Conservation (phyloP, 768 basidiomycete genomes). For the Suillus discolor region DNA sequence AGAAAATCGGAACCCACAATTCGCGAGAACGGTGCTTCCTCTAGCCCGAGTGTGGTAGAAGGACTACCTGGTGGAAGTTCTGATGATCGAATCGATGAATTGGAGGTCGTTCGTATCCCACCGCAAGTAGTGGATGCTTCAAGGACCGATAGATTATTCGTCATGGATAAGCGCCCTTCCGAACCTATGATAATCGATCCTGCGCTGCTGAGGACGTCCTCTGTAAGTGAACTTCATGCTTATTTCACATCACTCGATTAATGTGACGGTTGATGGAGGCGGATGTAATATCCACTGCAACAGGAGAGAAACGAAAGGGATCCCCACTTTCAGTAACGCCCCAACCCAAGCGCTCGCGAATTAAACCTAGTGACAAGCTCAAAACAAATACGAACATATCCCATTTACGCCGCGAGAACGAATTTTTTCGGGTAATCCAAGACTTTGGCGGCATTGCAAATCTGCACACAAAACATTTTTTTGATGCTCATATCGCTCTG, state of each 20-base stretch:
- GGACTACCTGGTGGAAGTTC: not conserved
- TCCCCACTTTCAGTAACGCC: constrained; percentile 9
- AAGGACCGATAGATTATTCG: not conserved
- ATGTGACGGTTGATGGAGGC: not conserved
- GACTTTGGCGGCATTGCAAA: constrained; percentile 68
- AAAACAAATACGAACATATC: constrained; percentile 67
- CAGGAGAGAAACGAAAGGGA: constrained; percentile 21
- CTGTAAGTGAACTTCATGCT: not conserved
- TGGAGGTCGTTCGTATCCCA: not conserved
- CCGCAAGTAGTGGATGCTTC: not conserved
- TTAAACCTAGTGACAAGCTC: constrained; percentile 11
- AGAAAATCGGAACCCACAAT: constrained; percentile 6
- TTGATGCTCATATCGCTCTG: constrained; percentile 65
- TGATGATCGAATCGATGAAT: not conserved
- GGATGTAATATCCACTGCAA: not conserved
- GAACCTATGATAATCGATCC: not conserved
- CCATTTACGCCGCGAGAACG: constrained; percentile 78
- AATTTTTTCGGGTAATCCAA: constrained; percentile 68
- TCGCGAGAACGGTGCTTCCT: not conserved
- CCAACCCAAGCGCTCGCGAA: constrained; percentile 23
- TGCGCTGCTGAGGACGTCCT: not conserved
- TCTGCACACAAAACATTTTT: constrained; percentile 67
- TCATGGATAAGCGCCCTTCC: not conserved
- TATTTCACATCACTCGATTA: not conserved
- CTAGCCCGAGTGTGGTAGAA: not conserved